phyloP scores from a whole-genome alignment of 2,329 filamentous ascomycete species.

The Epichloe scottii region DNA sequence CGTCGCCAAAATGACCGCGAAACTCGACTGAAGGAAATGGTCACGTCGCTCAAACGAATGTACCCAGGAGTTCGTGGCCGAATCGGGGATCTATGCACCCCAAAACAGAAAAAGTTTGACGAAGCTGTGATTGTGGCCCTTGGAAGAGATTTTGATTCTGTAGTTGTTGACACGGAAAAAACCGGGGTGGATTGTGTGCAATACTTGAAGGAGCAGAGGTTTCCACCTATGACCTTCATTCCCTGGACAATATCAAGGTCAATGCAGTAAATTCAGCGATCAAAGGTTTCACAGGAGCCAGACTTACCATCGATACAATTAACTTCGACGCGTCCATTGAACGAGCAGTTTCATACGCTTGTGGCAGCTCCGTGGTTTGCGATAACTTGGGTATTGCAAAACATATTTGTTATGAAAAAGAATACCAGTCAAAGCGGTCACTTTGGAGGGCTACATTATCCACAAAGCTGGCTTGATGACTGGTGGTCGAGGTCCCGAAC shows the following conservation, averaged over 20 bases:
- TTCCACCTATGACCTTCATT: constrained; percentile 83
- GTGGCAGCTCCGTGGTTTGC: constrained; percentile 88
- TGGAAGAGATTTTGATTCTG: constrained; percentile 84
- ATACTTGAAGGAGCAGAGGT: constrained; percentile 82
- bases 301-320: constrained; percentile 89
- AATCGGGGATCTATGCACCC: constrained; percentile 82
- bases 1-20: constrained; percentile 79
- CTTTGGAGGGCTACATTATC: constrained; percentile 88
- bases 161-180: constrained; percentile 91
- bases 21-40: constrained; percentile 64
- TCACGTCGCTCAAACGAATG: constrained; percentile 76
- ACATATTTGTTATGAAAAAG: constrained; percentile 72
- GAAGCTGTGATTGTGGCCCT: constrained; percentile 87
- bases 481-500: constrained; percentile 70
- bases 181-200: constrained; percentile 89
- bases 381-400: constrained; percentile 80
- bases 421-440: constrained; percentile 87
- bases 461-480: constrained; percentile 96
- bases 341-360: constrained; percentile 88
- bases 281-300: constrained; percentile 75
- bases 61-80: constrained; percentile 86
- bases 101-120: constrained; percentile 94
- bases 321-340: constrained; percentile 83
- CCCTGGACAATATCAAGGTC: constrained; percentile 94
- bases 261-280: constrained; percentile 80